These are phyloP conservation scores for Eucalyptus decipiens DNA, from an alignment of 345 rosid genomes.

Conservation along the genomic window DNA sequence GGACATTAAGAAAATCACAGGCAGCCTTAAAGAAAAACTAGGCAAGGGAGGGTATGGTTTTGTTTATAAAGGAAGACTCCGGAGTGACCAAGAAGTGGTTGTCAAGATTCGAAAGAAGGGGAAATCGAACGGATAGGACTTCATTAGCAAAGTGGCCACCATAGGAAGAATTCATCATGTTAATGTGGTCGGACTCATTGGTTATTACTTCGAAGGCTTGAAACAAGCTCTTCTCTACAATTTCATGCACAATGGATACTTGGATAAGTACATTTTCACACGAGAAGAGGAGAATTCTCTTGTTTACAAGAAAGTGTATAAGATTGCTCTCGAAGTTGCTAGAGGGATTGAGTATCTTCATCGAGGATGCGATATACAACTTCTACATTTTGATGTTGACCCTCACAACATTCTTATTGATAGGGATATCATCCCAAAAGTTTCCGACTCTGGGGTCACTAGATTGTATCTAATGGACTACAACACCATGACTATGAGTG, in stretches of 20 bases:
- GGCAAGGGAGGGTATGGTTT: background rate
- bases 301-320: background rate
- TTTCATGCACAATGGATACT: background rate
- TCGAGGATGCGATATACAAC: background rate
- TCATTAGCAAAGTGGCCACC: background rate
- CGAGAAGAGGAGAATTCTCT: background rate
- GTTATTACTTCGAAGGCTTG: background rate
- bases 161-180: background rate
- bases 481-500: too few relatives aligned
- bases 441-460: rapidly evolving
- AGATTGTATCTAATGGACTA: rapidly evolving
- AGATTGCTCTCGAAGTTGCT: background rate
- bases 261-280: background rate
- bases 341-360: background rate
- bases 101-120: background rate
- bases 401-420: background rate
- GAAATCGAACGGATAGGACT: rapidly evolving
- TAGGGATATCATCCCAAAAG: background rate
- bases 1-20: rapidly evolving
- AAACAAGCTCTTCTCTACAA: background rate
- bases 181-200: background rate
- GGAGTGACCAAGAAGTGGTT: rapidly evolving
- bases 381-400: background rate
- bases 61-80: background rate
- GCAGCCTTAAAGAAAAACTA: too few relatives aligned